Evolutionary conservation across 2,329 filamentous ascomycete genomes (phyloP), one percentile per base, ranked within the genome.

Genomic region (Myrmaecium sp.): DNA sequence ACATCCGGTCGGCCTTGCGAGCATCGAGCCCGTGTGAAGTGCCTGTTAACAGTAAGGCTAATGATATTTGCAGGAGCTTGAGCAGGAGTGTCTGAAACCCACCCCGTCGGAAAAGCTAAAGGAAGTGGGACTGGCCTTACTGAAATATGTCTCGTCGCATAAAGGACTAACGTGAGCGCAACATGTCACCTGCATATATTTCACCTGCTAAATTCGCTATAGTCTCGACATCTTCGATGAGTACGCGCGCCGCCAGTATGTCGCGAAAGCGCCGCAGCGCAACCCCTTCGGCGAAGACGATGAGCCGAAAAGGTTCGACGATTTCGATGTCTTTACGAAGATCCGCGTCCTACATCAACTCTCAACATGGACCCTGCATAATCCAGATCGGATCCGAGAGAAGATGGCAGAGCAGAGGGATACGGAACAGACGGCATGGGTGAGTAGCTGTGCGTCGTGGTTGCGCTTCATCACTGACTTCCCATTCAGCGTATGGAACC

Each of bases 131-230:
- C 65, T 98, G 23, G 72, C 78, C 29, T 62, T 95, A 12, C 69
- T 95, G 32, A 94, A 94, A 64, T 83, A 78, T 47, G 74, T 94
- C 26, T 94, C 89, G 17, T 93, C 84, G 33, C 83, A 94, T 58
- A 76, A 84, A 36, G 84, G 84, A 36, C 61, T 95, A 25, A 91
- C 77, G 83, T 93, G 68, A 38, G 79, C 64, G 25, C 16, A 8
- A 12, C 9, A 15, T 4, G 14, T 16, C 25, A 27, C 26, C 23
- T 19, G 20, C 14, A 6, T 10, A 14, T 8, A 17, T 36, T 26
- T 12, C 17, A 29, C 39, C 49, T 14, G 52, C 44, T 32, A 27
- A 37, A 21, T 23, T 26, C 6, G 14, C 24, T 26, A 25, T 40
- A 94, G 84, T 2, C 69, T 64, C 27, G 83, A 91, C 3, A 74